Conservation (phyloP, 768 basidiomycete genomes). For the Crepidotus variabilis region DNA sequence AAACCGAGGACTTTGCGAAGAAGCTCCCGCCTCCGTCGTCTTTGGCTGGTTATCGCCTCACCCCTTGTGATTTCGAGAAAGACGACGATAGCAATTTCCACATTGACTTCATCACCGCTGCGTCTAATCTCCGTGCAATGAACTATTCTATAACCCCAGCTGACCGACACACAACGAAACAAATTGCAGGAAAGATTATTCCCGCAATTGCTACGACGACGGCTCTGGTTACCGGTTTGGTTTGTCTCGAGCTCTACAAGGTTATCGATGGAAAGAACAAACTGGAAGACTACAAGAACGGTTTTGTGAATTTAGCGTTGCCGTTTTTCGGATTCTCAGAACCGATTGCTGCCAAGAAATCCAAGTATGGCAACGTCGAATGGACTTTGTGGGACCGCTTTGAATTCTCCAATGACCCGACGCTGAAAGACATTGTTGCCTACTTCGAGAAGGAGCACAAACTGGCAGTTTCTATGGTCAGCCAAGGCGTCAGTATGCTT, state of each 20-base stretch:
- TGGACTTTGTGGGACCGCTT: conserved; percentile 99
- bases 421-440: conserved; percentile 76
- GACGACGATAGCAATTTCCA: conserved; percentile 98
- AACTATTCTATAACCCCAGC: conserved; percentile 90
- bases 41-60: conserved; percentile 93
- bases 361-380: conserved; percentile 82
- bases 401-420: conserved; percentile 86
- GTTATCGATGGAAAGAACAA: conserved; percentile 95
- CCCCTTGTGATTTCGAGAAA: conserved; percentile 97
- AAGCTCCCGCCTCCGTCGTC: conserved; percentile 87
- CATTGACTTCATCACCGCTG: conserved; percentile 98
- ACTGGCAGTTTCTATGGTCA: conserved; percentile 92
- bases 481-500: conserved; percentile 95
- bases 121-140: conserved; percentile 92
- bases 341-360: conserved; percentile 85
- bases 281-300: conserved; percentile 96
- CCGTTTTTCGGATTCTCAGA: conserved; percentile 99
- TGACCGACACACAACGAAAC: conserved; percentile 91
- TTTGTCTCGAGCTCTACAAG: conserved; percentile 97
- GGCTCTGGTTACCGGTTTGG: conserved; percentile 89
- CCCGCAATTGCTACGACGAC: conserved; percentile 99
- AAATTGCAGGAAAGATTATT: conserved; percentile 98
- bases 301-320: conserved; percentile 94
- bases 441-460: conserved; percentile 85
- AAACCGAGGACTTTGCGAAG: conserved; percentile 52